Evolutionary conservation across 1,284 basidiomycete genomes (phyloP), one percentile per base, ranked within the genome.

Genomic region (Trametes hirsuta): DNA sequence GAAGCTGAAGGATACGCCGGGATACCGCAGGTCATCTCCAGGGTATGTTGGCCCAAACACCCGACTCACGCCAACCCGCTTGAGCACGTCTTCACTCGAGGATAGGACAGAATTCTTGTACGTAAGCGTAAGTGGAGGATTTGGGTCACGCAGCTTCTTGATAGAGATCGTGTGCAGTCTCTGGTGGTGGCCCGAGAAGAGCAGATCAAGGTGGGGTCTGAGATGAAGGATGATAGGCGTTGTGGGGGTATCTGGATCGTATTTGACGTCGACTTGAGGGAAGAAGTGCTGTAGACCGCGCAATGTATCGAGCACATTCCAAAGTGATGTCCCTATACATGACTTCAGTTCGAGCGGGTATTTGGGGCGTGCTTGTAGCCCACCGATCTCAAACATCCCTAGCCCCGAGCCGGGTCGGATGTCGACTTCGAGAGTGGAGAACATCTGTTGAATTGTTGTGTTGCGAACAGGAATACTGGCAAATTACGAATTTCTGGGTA

Each of bases 11-110:
- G 85, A 87, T 22, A 95, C 81, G 0, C 93, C 94, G 0, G 94
- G 94, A 73, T 93, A 94, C 49, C 82, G 82, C 70, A 95, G 72
- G 63, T 87, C 85, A 57, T 91, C 88, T 40, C 90, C 89, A 12
- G 87, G 83, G 73, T 93, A 95, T 0, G 94, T 95, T 5, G 94
- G 94, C 0, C 93, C 93, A 71, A 95, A 92, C 5, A 85, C 84
- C 46, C 86, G 82, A 59, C 84, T 89, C 2, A 95, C 88, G 40
- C 81, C 81, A 0, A 90, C 82, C 48, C 89, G 81, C 34, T 85
- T 81, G 12, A 94, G 75, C 1, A 84, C 76, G 53, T 87, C 84
- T 47, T 81, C 80, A 1, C 75, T 75, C 24, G 81, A 85, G 0
- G 86, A 86, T 2, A 95, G 78, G 10, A 87, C 70, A 1, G 76